phyloP scores from a whole-genome alignment of 2,329 filamentous ascomycete species.

The Colletotrichum musae region DNA sequence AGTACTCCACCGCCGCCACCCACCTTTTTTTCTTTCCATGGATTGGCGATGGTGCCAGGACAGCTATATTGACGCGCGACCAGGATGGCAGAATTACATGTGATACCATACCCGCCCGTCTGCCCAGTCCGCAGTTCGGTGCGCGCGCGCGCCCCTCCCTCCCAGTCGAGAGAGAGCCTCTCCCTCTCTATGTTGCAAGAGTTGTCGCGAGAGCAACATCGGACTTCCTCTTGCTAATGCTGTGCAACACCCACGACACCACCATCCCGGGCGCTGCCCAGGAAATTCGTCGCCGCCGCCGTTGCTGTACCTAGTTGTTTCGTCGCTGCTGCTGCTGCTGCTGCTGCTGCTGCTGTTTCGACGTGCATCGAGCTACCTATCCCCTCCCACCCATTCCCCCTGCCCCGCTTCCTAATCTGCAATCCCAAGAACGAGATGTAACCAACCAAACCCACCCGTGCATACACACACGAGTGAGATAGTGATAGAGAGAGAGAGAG shows the following conservation, averaged over 20 bases:
- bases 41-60: slow-evolving; percentile 5
- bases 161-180: slow-evolving; percentile 24
- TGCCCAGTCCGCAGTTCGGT: background rate
- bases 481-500: too few species aligned
- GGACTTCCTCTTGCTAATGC: background rate
- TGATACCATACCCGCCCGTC: slow-evolving; percentile 5
- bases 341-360: background rate
- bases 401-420: slow-evolving; percentile 12
- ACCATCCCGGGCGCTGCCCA: background rate
- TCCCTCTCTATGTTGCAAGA: background rate
- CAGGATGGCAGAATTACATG: slow-evolving; percentile 22
- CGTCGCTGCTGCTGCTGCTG: too few species aligned
- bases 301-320: background rate
- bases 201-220: too few species aligned
- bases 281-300: slow-evolving; percentile 9
- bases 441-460: background rate
- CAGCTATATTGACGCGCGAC: slow-evolving; percentile 15
- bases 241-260: slow-evolving; percentile 23
- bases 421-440: background rate
- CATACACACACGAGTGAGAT: too few species aligned
- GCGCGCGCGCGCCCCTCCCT: slow-evolving; percentile 15
- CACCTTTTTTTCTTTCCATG: background rate
- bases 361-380: background rate
- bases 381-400: too few species aligned
- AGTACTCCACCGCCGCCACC: slow-evolving; percentile 1